Conservation (phyloP, 202 grass and related monocot genomes). For the Musa balbisiana region DNA sequence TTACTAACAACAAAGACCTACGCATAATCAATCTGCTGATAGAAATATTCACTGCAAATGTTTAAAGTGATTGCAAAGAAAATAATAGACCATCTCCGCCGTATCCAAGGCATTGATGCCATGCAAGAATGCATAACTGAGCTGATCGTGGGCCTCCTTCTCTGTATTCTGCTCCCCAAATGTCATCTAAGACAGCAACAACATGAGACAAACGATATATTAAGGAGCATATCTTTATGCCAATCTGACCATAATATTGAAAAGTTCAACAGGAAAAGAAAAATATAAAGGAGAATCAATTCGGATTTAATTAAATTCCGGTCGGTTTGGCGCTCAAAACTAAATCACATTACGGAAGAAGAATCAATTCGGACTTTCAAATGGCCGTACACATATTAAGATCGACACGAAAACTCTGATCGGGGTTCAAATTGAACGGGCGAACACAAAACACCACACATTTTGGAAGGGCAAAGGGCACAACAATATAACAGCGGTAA, state of each 20-base stretch:
- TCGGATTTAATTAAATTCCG: too few species aligned
- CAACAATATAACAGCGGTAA: background rate
- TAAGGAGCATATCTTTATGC: background rate
- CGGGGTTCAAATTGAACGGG: background rate
- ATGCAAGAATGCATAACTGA: slow-evolving; percentile 56
- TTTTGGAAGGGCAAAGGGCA: background rate
- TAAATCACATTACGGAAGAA: too few species aligned
- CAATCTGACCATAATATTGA: background rate
- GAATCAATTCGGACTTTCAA: too few species aligned
- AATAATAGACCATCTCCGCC: slow-evolving; percentile 48
- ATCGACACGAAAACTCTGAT: background rate
- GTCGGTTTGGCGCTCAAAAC: too few species aligned
- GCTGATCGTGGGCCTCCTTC: slow-evolving; percentile 72
- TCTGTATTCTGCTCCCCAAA: slow-evolving; percentile 95
- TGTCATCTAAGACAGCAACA: slow-evolving; percentile 52
- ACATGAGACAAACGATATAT: background rate
- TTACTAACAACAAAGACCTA: background rate
- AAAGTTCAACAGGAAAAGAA: background rate
- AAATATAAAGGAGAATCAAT: background rate
- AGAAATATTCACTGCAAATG: background rate
- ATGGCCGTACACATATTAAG: background rate
- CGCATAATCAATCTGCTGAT: background rate
- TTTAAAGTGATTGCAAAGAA: background rate
- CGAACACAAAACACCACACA: background rate
- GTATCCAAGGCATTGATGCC: slow-evolving; percentile 78